phyloP scores from a whole-genome alignment of 2,329 filamentous ascomycete species.

The Beauveria rudraprayagi region DNA sequence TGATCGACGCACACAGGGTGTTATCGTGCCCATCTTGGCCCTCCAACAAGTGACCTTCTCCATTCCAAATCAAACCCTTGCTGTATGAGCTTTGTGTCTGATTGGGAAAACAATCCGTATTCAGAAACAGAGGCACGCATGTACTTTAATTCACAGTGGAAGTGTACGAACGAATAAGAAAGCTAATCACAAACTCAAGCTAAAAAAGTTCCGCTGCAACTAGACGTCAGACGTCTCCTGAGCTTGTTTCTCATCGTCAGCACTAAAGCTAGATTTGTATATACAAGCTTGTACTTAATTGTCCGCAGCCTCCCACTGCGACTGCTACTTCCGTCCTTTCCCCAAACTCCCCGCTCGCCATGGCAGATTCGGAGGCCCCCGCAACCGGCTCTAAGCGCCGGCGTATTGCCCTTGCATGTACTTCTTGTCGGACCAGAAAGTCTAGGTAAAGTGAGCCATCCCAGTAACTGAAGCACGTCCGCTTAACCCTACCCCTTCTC shows the following conservation, averaged over 20 bases:
- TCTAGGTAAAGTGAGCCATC: slow-evolving; percentile 13
- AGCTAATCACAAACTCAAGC: no score
- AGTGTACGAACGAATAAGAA: no score
- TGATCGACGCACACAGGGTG: no score
- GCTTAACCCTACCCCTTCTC: not conserved
- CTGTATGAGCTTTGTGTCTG: no score
- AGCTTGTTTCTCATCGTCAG: not conserved
- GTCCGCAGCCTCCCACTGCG: not conserved
- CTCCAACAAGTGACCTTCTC: no score
- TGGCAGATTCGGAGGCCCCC: not conserved
- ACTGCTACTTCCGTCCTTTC: not conserved
- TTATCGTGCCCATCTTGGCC: no score
- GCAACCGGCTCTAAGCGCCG: slow-evolving; percentile 8
- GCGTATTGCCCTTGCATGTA: slow-evolving; percentile 18
- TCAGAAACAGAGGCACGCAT: no score
- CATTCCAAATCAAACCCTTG: no score
- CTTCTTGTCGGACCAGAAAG: slow-evolving; percentile 17
- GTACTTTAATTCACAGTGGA: no score
- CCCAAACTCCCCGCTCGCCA: slow-evolving; percentile 5
- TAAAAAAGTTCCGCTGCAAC: not conserved
- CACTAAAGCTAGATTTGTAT: not conserved
- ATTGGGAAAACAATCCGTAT: no score
- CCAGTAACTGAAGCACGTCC: not conserved
- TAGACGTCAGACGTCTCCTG: not conserved
- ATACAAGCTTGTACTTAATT: not conserved